phyloP scores from a whole-genome alignment of 2,329 filamentous ascomycete genomes.

The Paradendryphiella salina region DNA sequence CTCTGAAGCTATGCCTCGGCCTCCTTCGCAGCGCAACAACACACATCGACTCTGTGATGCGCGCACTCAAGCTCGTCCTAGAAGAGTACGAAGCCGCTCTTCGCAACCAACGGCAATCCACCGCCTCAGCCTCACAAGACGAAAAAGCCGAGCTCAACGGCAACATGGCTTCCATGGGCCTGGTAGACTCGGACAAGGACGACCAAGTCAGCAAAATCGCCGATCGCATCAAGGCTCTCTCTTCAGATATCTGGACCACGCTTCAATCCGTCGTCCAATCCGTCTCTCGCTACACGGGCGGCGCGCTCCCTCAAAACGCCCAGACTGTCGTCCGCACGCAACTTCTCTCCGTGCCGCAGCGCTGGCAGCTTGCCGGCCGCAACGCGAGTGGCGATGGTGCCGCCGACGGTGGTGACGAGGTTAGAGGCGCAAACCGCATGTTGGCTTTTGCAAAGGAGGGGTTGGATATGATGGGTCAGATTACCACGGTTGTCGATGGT shows the following conservation, averaged over 20 bases:
- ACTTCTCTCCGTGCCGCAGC: slow-evolving; percentile 79
- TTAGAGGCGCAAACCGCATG: slow-evolving; percentile 70
- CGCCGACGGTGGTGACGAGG: slow-evolving; percentile 46
- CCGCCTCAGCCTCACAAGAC: slow-evolving; percentile 15
- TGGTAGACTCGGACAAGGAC: slow-evolving; percentile 33
- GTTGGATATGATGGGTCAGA: slow-evolving; percentile 90
- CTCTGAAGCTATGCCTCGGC: slow-evolving; percentile 79
- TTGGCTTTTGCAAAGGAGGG: slow-evolving; percentile 87
- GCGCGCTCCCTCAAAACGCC: slow-evolving; percentile 87
- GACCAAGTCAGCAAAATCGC: slow-evolving; percentile 64
- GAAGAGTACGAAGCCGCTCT: slow-evolving; percentile 73
- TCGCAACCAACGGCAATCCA: slow-evolving; percentile 35
- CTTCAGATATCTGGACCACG: slow-evolving; percentile 54
- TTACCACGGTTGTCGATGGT: slow-evolving; percentile 82
- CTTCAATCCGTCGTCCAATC: slow-evolving; percentile 80
- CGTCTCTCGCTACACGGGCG: slow-evolving; percentile 89
- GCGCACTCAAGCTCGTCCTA: slow-evolving; percentile 72
- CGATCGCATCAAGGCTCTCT: slow-evolving; percentile 71
- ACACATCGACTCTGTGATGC: slow-evolving; percentile 75
- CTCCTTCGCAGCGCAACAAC: slow-evolving; percentile 82
- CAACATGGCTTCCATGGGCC: slow-evolving; percentile 22
- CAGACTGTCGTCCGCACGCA: slow-evolving; percentile 79
- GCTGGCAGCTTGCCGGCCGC: slow-evolving; percentile 74
- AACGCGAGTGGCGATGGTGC: slow-evolving; percentile 29
- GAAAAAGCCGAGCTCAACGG: slow-evolving; percentile 21